Evolutionary conservation across 441 rosid species (phyloP), one percentile per base, ranked within the genome.

Genomic region (Croton laevigatus): DNA sequence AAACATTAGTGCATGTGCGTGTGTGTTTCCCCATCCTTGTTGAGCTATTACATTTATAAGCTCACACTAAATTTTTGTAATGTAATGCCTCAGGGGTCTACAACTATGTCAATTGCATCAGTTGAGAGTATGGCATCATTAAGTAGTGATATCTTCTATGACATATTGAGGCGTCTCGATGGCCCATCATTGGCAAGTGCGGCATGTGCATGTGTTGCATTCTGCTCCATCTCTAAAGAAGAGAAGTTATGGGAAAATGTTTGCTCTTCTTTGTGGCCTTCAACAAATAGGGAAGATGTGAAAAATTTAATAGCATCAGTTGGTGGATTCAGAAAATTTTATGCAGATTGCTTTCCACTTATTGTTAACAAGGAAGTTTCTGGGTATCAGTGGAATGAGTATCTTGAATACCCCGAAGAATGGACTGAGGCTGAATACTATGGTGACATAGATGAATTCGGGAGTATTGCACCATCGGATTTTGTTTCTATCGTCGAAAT

Each of bases 401-500:
- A 75, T 74, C 76, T 79, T 3, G 87, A 85, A 75, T 81, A 88
- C 76, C 87, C 86, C 12, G 91, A 83, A 67, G 94, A 89, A 66
- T 87, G 87, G 91, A 83, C 79, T 0, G 94, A 89, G 80, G 88
- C 91, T n/a, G 91, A 89, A 61, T 89, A 86, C 68, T 86, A 89
- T 22, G 94, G 94, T 34, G 91, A 84, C 53, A 45, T 62, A 8
- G 82, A 81, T 70, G 90, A 78, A 78, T 78, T 70, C 5, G 90
- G 82, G 60, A 81, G 80, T 70, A 75, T 84, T 37, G 74, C 81
- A 3, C 88, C 94, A 0, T 82, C 84, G 1, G 90, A 89, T 79
- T 87, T 89, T 69, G 86, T 89, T 58, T 87, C 91, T 34, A 78
- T 89, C 6, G 88, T 89, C 57, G 94, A 89, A 78, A 79, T 89